These are phyloP conservation scores for Nigrospora sphaerica DNA, from an alignment of 2,329 filamentous ascomycete species.

Conservation along the genomic window DNA sequence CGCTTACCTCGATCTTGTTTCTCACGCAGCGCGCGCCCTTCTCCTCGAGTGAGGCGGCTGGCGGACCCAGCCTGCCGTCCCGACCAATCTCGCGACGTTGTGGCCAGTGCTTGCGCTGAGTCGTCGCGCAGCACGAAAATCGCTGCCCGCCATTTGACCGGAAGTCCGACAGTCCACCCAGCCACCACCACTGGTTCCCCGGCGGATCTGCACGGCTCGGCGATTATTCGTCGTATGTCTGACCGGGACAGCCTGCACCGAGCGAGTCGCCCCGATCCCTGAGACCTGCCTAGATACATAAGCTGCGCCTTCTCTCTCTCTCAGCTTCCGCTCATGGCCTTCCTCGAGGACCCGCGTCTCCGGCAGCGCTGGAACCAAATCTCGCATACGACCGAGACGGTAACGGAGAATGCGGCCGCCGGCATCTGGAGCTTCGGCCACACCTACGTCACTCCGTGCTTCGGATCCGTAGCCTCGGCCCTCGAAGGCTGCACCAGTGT, in stretches of 20 bases:
- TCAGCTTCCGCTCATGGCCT: constrained; percentile 36
- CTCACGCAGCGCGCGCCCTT: too few species aligned
- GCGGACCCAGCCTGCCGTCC: too few species aligned
- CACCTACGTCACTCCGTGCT: constrained; percentile 75
- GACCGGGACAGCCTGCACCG: not conserved
- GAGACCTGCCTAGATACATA: not conserved
- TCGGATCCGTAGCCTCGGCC: constrained; percentile 58
- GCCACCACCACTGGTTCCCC: not conserved
- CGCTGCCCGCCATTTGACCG: not conserved
- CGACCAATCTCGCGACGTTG: too few species aligned
- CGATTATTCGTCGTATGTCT: not conserved
- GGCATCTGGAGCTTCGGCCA: constrained; percentile 86
- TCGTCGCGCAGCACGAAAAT: not conserved
- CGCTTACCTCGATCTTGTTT: too few species aligned
- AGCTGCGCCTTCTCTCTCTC: not conserved
- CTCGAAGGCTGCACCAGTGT: constrained; percentile 66
- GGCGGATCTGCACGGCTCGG: not conserved
- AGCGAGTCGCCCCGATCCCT: not conserved
- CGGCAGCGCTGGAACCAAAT: constrained; percentile 92
- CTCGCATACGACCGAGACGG: constrained; percentile 81
- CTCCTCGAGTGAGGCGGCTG: too few species aligned
- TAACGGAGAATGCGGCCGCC: constrained; percentile 86
- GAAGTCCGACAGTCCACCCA: constrained; percentile 1
- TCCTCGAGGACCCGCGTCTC: constrained; percentile 76
- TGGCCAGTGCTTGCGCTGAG: too few species aligned